Evolutionary conservation across 495 filamentous ascomycete genomes (phyloP).

Genomic region (Diplogelasinospora grovesii): DNA sequence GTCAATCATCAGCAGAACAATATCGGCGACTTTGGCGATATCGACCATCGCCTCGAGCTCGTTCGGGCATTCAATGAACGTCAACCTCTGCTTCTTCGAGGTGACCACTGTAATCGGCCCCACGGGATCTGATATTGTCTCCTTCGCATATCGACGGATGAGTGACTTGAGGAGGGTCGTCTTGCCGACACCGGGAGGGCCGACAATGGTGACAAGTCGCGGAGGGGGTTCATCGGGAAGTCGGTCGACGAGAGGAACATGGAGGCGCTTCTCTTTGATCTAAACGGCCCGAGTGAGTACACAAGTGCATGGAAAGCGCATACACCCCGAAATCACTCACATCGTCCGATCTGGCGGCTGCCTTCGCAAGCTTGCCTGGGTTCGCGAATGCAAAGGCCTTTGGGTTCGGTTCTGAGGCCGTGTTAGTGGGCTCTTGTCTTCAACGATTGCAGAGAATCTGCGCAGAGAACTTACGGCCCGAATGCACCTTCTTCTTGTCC

Average conservation of each 20-base stretch:
- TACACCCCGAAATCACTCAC: conserved; percentile 51
- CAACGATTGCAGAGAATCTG: conserved; percentile 7
- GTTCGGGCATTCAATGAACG: conserved; percentile 93
- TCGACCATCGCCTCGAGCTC: conserved; percentile 95
- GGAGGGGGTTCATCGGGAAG: conserved; percentile 94
- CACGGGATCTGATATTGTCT: conserved; percentile 79
- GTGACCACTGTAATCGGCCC: conserved; percentile 94
- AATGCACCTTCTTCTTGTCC: conserved; percentile 74
- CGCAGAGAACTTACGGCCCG: conserved; percentile 17
- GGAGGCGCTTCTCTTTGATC: conserved; percentile 90
- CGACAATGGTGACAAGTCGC: conserved; percentile 84
- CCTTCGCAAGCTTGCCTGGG: conserved; percentile 75
- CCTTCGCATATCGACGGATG: conserved; percentile 90
- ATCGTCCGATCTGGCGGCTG: conserved; percentile 86
- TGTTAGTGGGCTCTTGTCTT: no score
- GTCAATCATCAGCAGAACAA: conserved; percentile 94
- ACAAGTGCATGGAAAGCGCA: not conserved
- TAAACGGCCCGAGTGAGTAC: conserved; percentile 25
- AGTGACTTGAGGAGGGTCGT: conserved; percentile 75
- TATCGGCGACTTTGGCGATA: conserved; percentile 91
- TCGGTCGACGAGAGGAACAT: conserved; percentile 92
- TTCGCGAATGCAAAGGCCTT: conserved; percentile 87
- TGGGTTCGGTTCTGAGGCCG: conserved; percentile 57
- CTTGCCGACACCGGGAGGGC: conserved; percentile 77
- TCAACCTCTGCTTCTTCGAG: conserved; percentile 84